phyloP scores from a whole-genome alignment of 345 rosid genomes.

The Diplotaxis tenuifolia region DNA sequence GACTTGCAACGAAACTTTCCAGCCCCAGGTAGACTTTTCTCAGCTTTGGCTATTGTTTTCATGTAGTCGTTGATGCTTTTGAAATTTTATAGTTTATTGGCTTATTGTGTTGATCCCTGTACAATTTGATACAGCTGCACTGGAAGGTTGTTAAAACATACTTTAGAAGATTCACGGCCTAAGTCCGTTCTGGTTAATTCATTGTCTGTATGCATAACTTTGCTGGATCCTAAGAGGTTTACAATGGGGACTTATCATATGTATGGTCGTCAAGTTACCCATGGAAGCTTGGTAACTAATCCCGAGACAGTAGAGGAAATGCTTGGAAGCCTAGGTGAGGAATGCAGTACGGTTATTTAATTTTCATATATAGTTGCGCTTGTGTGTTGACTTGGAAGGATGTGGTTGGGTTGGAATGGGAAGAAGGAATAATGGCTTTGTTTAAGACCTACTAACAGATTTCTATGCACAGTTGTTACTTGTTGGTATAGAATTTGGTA shows the following conservation, averaged over 20 bases:
- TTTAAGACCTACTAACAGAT: neutral
- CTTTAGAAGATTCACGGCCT: constrained; percentile 84
- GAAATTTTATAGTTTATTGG: constrained; percentile 7
- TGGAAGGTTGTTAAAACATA: constrained; percentile 74
- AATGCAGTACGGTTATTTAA: constrained; percentile 1
- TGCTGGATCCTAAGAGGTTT: constrained; percentile 85
- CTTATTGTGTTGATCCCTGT: constrained; percentile 5
- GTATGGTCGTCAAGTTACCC: constrained; percentile 62
- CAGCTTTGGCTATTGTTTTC: constrained; percentile 24
- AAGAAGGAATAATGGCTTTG: neutral
- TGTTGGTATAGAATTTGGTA: neutral
- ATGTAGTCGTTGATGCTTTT: neutral
- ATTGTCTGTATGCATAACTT: constrained; percentile 80
- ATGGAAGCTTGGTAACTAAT: constrained; percentile 55
- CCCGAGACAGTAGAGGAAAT: constrained; percentile 84
- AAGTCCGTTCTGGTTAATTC: constrained; percentile 89
- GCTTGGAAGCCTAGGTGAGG: constrained; percentile 83
- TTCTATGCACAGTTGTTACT: neutral
- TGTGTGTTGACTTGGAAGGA: neutral
- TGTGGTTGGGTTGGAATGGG: neutral
- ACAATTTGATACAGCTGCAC: constrained; percentile 56
- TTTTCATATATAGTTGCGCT: constrained; percentile 10
- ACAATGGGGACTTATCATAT: constrained; percentile 58
- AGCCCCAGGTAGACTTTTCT: constrained; percentile 57
- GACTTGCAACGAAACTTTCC: constrained; percentile 75